These are phyloP conservation scores for Alternaria metachromatica DNA, from an alignment of 2,329 filamentous ascomycete genomes.

Conservation along the genomic window DNA sequence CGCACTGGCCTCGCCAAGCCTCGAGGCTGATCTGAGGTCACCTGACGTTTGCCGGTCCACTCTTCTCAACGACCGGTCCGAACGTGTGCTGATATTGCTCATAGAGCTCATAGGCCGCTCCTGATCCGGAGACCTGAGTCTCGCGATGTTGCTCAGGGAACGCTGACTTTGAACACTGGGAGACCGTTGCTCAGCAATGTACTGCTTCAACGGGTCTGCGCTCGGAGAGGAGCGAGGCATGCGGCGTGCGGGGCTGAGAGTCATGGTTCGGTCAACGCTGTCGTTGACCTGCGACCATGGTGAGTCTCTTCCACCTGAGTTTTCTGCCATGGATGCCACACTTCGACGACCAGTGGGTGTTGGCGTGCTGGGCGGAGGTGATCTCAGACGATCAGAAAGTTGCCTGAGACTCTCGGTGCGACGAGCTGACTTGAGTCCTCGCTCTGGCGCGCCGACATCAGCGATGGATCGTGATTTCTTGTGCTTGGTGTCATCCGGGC, in stretches of 20 bases:
- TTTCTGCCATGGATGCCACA: constrained; percentile 37
- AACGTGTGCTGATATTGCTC: constrained; percentile 63
- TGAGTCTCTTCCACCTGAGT: constrained; percentile 25
- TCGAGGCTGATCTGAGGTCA: constrained; percentile 74
- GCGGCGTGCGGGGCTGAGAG: constrained; percentile 44
- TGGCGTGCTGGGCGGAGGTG: constrained; percentile 40
- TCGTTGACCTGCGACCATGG: constrained; percentile 56
- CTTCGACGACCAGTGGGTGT: constrained; percentile 35
- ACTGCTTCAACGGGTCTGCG: constrained; percentile 45
- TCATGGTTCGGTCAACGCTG: constrained; percentile 51
- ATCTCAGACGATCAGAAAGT: constrained; percentile 46
- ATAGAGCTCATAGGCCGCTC: constrained; percentile 67
- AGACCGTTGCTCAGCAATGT: constrained; percentile 44
- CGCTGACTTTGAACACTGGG: constrained; percentile 54
- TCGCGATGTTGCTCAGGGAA: constrained; percentile 51
- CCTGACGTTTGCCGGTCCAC: constrained; percentile 72
- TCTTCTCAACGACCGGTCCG: constrained; percentile 74
- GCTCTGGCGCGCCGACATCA: constrained; percentile 53
- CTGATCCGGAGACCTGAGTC: constrained; percentile 52
- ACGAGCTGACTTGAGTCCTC: constrained; percentile 51
- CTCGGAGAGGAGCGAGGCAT: constrained; percentile 45
- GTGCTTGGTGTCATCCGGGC: constrained; percentile 51
- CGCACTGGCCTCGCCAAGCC: constrained; percentile 60
- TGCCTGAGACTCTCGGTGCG: constrained; percentile 37
- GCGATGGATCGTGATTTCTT: constrained; percentile 53